phyloP scores from a whole-genome alignment of 495 filamentous ascomycete species.

The Penicillium dipodomyicola region DNA sequence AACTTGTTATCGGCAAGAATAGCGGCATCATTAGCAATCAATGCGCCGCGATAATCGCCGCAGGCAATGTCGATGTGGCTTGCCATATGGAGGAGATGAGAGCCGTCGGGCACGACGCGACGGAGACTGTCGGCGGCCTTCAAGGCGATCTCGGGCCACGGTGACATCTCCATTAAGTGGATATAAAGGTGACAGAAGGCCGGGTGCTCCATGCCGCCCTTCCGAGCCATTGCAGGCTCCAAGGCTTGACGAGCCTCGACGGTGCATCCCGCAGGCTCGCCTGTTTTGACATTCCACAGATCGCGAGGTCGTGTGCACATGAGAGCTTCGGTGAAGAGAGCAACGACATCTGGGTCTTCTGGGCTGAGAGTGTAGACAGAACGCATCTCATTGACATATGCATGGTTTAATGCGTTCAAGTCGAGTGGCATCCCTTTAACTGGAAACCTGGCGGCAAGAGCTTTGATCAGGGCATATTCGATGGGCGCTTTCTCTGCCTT shows the following conservation, averaged over 20 bases:
- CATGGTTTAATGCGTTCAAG: background rate
- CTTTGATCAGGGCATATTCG: background rate
- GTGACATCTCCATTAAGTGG: background rate
- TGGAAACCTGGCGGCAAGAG: background rate
- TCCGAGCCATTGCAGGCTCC: background rate
- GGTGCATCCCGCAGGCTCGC: background rate
- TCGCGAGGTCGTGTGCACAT: background rate
- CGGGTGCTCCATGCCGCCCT: background rate
- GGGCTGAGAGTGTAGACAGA: background rate
- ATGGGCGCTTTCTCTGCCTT: background rate
- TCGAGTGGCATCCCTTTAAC: background rate
- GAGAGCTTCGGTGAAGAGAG: background rate
- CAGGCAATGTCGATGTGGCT: background rate
- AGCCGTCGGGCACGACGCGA: background rate
- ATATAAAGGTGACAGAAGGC: background rate
- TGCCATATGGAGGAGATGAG: background rate
- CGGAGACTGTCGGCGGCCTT: background rate
- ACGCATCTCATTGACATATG: background rate
- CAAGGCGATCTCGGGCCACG: background rate
- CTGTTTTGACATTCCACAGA: background rate
- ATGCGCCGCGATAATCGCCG: background rate
- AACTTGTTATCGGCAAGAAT: background rate
- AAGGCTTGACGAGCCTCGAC: background rate
- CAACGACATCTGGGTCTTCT: background rate
- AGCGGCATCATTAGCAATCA: background rate